Evolutionary conservation across 305 asterid genomes (phyloP), one percentile per base, ranked within the genome.

Genomic region (Fraxinus ornus): DNA sequence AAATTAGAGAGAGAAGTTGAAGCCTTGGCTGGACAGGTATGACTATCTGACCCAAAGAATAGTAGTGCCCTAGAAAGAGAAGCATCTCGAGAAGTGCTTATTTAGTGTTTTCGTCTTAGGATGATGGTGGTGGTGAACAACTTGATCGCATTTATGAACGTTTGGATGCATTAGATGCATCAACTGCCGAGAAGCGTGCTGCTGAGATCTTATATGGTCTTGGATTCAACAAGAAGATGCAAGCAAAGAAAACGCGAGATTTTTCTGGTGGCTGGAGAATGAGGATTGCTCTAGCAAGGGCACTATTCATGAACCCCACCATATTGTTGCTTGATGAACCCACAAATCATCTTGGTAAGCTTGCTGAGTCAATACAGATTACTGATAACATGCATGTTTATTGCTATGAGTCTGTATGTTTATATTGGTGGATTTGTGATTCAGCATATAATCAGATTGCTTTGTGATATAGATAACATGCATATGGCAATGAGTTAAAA

Each of bases 221-320:
- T 79, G 98, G 99, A 62, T 95, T 95, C 80, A 81, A 77, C 90
- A 94, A 95, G 90, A 77, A 90, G 86, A 95, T 95, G 99, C 99
- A 95, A 90, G 95, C 30, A 33, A 92, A 94, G 97, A 95, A 94
- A 84, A 94, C 99, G 21, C 90, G 97, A 0, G 99, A 95, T 82
- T 94, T 95, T 77, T 94, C 99, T 84, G 99, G 99, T 86, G 99
- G 99, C 41, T 97, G 98, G 99, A 95, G 99, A 84, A 97, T 97
- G 99, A 93, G 99, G 88, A 97, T 97, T 86, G 98, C 98, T 87
- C 84, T 97, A 52, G 99, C 99, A 24, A 89, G 99, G 79, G 99
- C 99, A 57, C 91, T 97, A 79, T 97, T 97, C 89, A 97, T 97
- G 93, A 97, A 94, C 64, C 98, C 98, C 52, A 97, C 99, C 24